A percentile compares a stretch with the other conserved stretches of the same genome.
Conservation (phyloP, 1,284 basidiomycete genomes). For the Fomes fomentarius region DNA sequence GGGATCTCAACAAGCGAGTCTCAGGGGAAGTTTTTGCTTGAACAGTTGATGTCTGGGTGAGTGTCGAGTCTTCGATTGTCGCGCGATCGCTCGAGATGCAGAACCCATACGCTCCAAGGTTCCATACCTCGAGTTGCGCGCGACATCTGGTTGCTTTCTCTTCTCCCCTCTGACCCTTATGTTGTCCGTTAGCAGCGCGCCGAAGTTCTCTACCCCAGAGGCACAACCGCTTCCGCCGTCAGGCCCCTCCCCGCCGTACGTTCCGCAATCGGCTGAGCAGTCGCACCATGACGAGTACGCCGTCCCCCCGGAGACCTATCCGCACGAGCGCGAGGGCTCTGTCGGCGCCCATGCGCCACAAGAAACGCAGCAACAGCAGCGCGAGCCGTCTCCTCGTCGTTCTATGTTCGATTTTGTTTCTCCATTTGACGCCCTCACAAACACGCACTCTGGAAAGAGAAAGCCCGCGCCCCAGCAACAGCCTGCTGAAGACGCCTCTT, state of each 20-base stretch:
- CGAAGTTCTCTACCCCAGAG: conserved; percentile 60
- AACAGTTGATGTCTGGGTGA: conserved; percentile 80
- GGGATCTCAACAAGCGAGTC: conserved; percentile 55
- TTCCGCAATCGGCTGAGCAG: conserved; percentile 30
- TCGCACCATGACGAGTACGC: conserved; percentile 37
- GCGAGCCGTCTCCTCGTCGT: conserved; percentile 68
- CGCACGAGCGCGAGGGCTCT: conserved; percentile 40
- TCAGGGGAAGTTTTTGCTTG: conserved; percentile 74
- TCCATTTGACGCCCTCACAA: conserved; percentile 73
- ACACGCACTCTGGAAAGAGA: conserved; percentile 53
- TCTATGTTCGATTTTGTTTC: conserved; percentile 84
- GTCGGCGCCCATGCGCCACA: conserved; percentile 20
- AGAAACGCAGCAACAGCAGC: conserved; percentile 46
- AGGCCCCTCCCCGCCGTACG: conserved; percentile 52
- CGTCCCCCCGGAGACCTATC: conserved; percentile 43
- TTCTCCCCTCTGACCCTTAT: conserved; percentile 5
- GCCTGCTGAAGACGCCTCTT: conserved; percentile 51
- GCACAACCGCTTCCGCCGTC: conserved; percentile 44
- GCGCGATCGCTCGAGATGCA: not conserved
- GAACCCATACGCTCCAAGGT: too few relatives aligned
- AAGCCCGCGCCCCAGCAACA: conserved; percentile 54
- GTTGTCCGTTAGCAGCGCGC: conserved; percentile 39
- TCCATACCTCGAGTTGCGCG: not conserved
- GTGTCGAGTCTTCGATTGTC: conserved; percentile 32
- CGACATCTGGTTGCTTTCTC: not conserved